Conservation (phyloP, 805 yeast genomes). For the Ogataea zsoltii region DNA sequence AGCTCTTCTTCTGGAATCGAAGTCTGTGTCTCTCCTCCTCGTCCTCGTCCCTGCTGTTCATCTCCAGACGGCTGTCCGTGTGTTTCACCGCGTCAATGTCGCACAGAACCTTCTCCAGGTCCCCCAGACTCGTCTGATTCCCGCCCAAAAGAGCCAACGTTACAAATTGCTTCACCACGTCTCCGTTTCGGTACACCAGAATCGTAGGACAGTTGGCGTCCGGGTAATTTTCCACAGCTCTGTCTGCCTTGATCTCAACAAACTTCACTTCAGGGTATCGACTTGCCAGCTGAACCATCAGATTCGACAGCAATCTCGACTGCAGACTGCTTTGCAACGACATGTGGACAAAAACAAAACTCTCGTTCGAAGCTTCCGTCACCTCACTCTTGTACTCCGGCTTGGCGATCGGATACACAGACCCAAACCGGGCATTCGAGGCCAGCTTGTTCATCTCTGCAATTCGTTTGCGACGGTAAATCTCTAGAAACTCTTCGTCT, state of each 20-base stretch:
- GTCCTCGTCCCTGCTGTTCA: slow-evolving; percentile 56
- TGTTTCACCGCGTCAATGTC: slow-evolving; percentile 63
- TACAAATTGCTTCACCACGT: slow-evolving; percentile 77
- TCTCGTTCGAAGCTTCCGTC: slow-evolving; percentile 71
- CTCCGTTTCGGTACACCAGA: slow-evolving; percentile 73
- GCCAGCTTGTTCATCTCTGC: slow-evolving; percentile 67
- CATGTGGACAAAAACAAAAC: slow-evolving; percentile 76
- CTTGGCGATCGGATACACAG: slow-evolving; percentile 74
- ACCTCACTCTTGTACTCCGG: slow-evolving; percentile 87
- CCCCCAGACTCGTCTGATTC: slow-evolving; percentile 64
- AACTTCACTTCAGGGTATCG: slow-evolving; percentile 83
- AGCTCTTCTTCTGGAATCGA: slow-evolving; percentile 57
- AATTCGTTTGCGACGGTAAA: slow-evolving; percentile 75
- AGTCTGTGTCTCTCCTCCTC: slow-evolving; percentile 52
- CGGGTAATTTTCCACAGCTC: slow-evolving; percentile 93
- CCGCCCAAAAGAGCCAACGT: slow-evolving; percentile 87
- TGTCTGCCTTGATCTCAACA: slow-evolving; percentile 85
- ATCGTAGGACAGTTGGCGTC: slow-evolving; percentile 89
- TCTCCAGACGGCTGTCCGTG: slow-evolving; percentile 64
- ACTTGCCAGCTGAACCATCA: slow-evolving; percentile 59
- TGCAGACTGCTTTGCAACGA: slow-evolving; percentile 68
- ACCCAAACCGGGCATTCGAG: slow-evolving; percentile 63
- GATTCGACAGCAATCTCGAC: slow-evolving; percentile 64
- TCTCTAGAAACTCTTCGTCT: slow-evolving; percentile 83
- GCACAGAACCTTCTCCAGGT: slow-evolving; percentile 73